These are phyloP conservation scores for Zygotorulaspora chibaensis DNA, from an alignment of 805 yeast species.

Conservation along the genomic window DNA sequence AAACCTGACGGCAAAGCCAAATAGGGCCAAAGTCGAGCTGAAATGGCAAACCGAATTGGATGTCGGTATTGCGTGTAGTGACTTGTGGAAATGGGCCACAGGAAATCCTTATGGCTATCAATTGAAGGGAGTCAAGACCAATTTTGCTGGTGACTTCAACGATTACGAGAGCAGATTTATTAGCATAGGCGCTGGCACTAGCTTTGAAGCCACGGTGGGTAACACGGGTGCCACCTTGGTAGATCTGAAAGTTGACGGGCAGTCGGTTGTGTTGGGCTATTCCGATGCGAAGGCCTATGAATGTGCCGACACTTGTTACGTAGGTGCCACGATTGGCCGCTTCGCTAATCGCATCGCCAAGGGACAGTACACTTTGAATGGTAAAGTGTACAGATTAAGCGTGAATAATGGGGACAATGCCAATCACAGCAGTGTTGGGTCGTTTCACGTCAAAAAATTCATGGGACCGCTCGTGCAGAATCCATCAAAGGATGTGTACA, in stretches of 20 bases:
- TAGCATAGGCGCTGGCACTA: conserved; percentile 31
- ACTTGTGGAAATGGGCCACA: conserved; percentile 75
- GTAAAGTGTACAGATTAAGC: conserved; percentile 39
- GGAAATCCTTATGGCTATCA: conserved; percentile 61
- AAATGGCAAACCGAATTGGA: conserved; percentile 56
- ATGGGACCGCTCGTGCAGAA: conserved; percentile 50
- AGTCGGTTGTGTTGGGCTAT: conserved; percentile 40
- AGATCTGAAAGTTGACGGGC: conserved; percentile 38
- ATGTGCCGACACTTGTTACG: conserved; percentile 41
- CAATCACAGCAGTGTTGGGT: conserved; percentile 52
- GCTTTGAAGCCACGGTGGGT: conserved; percentile 40
- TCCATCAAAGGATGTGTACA: conserved; percentile 27
- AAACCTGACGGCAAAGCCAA: conserved; percentile 66
- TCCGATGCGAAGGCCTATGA: conserved; percentile 33
- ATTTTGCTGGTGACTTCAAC: conserved; percentile 17
- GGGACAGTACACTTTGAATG: conserved; percentile 42
- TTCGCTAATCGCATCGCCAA: conserved; percentile 54
- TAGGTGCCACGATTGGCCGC: conserved; percentile 66
- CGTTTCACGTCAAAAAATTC: conserved; percentile 48
- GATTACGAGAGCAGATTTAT: conserved; percentile 30
- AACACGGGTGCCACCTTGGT: conserved; percentile 53
- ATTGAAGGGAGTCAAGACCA: conserved; percentile 24
- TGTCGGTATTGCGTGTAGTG: conserved; percentile 62
- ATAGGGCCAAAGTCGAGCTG: conserved; percentile 62
- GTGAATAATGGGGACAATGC: conserved; percentile 41